phyloP scores from a whole-genome alignment of 768 basidiomycete species.

The Lanmaoa rubissima region DNA sequence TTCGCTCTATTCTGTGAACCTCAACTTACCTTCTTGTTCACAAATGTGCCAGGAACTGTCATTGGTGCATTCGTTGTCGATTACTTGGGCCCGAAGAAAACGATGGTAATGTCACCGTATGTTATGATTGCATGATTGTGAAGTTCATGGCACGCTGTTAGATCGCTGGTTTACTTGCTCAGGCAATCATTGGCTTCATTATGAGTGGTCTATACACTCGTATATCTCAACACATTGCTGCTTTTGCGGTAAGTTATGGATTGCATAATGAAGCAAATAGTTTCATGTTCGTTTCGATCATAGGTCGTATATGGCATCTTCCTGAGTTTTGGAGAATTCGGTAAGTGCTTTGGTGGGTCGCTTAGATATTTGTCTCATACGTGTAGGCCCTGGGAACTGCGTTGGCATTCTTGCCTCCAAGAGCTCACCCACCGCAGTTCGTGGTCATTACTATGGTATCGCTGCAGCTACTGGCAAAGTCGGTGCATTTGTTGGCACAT shows the following conservation, averaged over 20 bases:
- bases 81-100: slow-evolving; percentile 69
- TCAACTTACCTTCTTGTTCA: slow-evolving; percentile 10
- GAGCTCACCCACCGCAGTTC: slow-evolving; percentile 78
- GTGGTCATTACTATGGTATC: slow-evolving; percentile 82
- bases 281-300: neutral
- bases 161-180: slow-evolving; percentile 65
- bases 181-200: slow-evolving; percentile 80
- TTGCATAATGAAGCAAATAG: neutral
- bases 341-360: slow-evolving; percentile 32
- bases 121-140: neutral
- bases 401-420: slow-evolving; percentile 85
- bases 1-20: neutral
- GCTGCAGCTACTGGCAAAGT: slow-evolving; percentile 87
- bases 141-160: slow-evolving; percentile 23
- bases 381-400: slow-evolving; percentile 75
- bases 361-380: neutral
- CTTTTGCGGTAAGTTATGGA: slow-evolving; percentile 57
- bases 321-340: slow-evolving; percentile 84
- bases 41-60: slow-evolving; percentile 46
- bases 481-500: slow-evolving; percentile 82
- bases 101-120: slow-evolving; percentile 49
- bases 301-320: slow-evolving; percentile 89
- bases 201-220: slow-evolving; percentile 79
- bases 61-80: slow-evolving; percentile 76
- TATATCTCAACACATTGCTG: slow-evolving; percentile 64